phyloP scores from a whole-genome alignment of 768 basidiomycete genomes.

The Jaapia argillacea region DNA sequence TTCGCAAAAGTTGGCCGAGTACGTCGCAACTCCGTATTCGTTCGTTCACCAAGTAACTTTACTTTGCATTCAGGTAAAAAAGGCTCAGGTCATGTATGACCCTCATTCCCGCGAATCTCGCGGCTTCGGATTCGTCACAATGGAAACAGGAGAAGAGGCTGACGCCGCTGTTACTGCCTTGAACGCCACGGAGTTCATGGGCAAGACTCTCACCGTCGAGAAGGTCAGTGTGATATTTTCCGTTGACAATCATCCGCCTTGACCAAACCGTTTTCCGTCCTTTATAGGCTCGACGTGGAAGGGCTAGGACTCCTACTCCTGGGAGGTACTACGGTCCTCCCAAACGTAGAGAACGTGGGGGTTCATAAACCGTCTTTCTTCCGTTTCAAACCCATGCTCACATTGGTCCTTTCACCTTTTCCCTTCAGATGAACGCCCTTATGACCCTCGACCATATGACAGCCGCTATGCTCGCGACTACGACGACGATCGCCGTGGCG shows the following conservation, averaged over 20 bases:
- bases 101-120: slow-evolving; percentile 63
- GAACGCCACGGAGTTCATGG: slow-evolving; percentile 77
- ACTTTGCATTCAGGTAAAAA: slow-evolving; percentile 37
- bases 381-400: background rate
- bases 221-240: too few species aligned
- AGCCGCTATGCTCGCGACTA: slow-evolving; percentile 68
- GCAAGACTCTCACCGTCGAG: slow-evolving; percentile 83
- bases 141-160: slow-evolving; percentile 80
- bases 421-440: slow-evolving; percentile 64
- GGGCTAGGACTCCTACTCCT: slow-evolving; percentile 88
- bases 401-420: slow-evolving; percentile 3
- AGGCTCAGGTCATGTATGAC: slow-evolving; percentile 56
- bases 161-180: slow-evolving; percentile 83
- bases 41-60: slow-evolving; percentile 3
- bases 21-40: slow-evolving; percentile 16
- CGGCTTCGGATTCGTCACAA: slow-evolving; percentile 85
- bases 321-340: slow-evolving; percentile 93
- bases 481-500: slow-evolving; percentile 42
- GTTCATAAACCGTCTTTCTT: slow-evolving; percentile 2
- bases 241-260: too few species aligned
- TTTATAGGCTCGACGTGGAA: slow-evolving; percentile 73
- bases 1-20: slow-evolving; percentile 88
- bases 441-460: slow-evolving; percentile 89
- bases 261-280: slow-evolving; percentile 1
- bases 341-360: slow-evolving; percentile 61